These are phyloP conservation scores for Mycena rosella DNA, from an alignment of 768 basidiomycete genomes.

Conservation along the genomic window DNA sequence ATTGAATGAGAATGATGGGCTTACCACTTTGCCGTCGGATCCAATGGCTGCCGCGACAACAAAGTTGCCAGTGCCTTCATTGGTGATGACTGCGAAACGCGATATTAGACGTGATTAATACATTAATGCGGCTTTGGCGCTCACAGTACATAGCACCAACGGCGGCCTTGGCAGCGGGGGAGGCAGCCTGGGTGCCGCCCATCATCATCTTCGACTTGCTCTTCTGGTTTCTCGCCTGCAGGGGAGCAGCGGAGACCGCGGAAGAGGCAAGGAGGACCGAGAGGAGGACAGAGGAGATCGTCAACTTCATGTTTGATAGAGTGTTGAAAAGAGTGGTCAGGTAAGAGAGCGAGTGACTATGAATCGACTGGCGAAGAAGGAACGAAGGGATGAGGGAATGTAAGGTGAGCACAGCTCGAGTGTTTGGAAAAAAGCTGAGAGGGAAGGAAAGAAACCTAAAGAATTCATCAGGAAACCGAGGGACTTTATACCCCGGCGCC, in stretches of 20 bases:
- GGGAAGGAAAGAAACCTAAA: conserved; percentile 34
- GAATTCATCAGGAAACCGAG: neutral
- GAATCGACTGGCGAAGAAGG: conserved; percentile 31
- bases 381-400: conserved; percentile 33
- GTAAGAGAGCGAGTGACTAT: conserved; percentile 34
- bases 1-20: conserved; percentile 10
- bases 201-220: conserved; percentile 30
- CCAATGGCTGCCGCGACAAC: conserved; percentile 58
- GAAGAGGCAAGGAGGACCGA: conserved; percentile 37
- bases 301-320: conserved; percentile 33
- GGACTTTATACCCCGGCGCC: conserved; percentile 19
- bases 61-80: conserved; percentile 60
- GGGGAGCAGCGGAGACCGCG: conserved; percentile 30
- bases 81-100: conserved; percentile 59
- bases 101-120: neutral
- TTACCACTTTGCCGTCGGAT: conserved; percentile 57
- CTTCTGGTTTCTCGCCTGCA: conserved; percentile 16
- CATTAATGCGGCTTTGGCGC: conserved; percentile 3
- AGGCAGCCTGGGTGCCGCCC: conserved; percentile 13
- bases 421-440: conserved; percentile 26
- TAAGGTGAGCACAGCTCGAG: conserved; percentile 37
- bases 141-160: conserved; percentile 49
- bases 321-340: conserved; percentile 25
- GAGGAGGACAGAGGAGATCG: conserved; percentile 37
- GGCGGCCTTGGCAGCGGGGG: neutral